A percentile compares a stretch with the other conserved stretches of the same genome.
These are phyloP conservation scores for Eucalyptus fibrosa DNA, from an alignment of 345 rosid species.

Conservation along the genomic window DNA sequence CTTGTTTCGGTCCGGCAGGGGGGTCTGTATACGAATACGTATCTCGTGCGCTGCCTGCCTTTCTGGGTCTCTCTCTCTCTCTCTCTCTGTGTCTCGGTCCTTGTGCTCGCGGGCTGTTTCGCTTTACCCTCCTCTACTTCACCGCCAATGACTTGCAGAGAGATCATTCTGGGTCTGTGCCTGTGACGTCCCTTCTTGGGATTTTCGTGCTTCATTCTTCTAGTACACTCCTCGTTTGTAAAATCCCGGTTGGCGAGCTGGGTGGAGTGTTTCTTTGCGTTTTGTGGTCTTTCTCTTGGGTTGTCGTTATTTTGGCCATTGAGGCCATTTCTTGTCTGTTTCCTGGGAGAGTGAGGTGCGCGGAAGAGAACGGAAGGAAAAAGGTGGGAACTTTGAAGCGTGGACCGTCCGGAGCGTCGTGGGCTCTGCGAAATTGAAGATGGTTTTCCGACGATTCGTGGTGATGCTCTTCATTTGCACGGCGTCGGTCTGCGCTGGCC, in stretches of 20 bases:
- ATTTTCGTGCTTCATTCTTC: background rate
- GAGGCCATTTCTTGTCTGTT: background rate
- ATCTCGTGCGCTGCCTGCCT: background rate
- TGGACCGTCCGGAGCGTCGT: background rate
- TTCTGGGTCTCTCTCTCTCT: background rate
- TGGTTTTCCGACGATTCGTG: background rate
- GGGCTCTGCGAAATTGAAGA: background rate
- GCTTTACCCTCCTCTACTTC: background rate
- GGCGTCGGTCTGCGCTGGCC: background rate
- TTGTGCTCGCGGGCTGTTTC: background rate
- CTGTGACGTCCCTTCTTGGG: background rate
- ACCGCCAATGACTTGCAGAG: background rate
- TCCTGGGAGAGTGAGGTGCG: background rate
- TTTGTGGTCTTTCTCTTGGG: background rate
- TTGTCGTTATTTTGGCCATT: background rate
- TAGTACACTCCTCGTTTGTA: background rate
- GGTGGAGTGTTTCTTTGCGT: background rate
- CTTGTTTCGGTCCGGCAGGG: background rate
- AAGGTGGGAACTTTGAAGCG: background rate
- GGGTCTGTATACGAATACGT: background rate
- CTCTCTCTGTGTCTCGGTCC: background rate
- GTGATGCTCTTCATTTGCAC: background rate
- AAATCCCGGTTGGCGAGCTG: background rate
- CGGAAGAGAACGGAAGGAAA: background rate
- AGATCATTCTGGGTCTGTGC: background rate